Base-by-base conservation (phyloP, 352 stramenopile species). In the Elongisporangium anandrum region DNA sequence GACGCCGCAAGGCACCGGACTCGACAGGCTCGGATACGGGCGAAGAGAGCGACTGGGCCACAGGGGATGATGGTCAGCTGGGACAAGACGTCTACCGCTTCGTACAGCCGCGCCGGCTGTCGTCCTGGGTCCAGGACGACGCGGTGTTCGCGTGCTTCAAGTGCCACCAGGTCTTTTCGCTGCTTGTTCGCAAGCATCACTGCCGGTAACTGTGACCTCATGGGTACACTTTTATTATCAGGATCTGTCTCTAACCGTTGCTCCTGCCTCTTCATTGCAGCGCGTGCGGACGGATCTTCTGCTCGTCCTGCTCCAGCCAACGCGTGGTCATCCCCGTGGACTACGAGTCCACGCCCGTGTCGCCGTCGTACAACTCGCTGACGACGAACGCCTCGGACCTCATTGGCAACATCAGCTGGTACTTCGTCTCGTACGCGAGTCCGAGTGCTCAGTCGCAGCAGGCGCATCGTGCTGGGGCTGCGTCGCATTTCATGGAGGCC, bases 141-240 rank as follows among this genome's bases (percentile, higher is more conserved):
- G 85, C 85, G 0, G 85, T 94, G 1, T 90, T 90, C 60, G 85
- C 85, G 4, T 94, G 85, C 57, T 94, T 94, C 70, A 92, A 91
- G 68, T 94, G 85, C 61, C 82, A 92, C 66, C 67, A 77, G 21
- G 69, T 89, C 26, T 94, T 94, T 61, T 88, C 85, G 52, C 65
- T 94, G 50, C 61, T 94, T 23, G 64, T 92, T 47, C 77, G 85
- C 26, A 94, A 94, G 63, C 85, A 94, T 59, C 85, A 94, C 68
- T 94, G 85, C 54, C 68, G 85, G 75, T 85, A 22, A 20, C 20
- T 23, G 15, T 41, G 19, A 51, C 22, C 2, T 17, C 17, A 8
- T 9, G n/a, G 12, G n/a, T 9, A 26, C 22, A 41, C 23, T 23
- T 24, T 24, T 16, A 15, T 59, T 22, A 26, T 22, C 9, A 45